A percentile compares a stretch with the other conserved stretches of the same genome.
phyloP scores from a whole-genome alignment of 179 eudicot species.

The Corrigiola litoralis region DNA sequence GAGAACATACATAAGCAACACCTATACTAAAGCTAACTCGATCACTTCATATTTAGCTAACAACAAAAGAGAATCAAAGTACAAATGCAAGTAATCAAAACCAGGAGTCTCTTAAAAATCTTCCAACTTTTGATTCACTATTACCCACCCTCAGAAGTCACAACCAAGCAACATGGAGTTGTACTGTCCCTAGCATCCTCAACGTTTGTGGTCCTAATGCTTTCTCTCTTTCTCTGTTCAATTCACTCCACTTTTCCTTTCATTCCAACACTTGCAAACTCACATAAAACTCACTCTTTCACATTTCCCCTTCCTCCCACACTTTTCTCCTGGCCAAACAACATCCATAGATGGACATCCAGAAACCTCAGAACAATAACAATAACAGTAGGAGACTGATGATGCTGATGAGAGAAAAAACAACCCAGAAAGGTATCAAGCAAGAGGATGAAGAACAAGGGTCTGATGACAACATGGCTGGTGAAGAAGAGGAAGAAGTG shows the following conservation, averaged over 20 bases:
- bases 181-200: too few species aligned
- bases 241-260: background rate
- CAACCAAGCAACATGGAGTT: conserved; percentile 7
- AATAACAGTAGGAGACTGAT: background rate
- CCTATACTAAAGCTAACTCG: too few species aligned
- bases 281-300: background rate
- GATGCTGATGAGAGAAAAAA: conserved; percentile 8
- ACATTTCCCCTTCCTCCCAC: background rate
- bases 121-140: background rate
- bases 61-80: background rate
- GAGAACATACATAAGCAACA: too few species aligned
- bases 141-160: background rate
- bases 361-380: background rate
- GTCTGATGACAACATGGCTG: conserved; percentile 8
- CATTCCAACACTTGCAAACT: background rate
- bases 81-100: background rate
- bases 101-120: background rate
- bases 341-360: conserved; percentile 25
- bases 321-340: background rate
- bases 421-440: background rate
- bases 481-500: background rate
- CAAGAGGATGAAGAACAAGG: background rate
- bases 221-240: background rate
- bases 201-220: too few species aligned
- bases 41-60: too few species aligned